These are phyloP conservation scores for Zygotorulaspora sp. DNA, from an alignment of 805 yeast species.

Conservation along the genomic window DNA sequence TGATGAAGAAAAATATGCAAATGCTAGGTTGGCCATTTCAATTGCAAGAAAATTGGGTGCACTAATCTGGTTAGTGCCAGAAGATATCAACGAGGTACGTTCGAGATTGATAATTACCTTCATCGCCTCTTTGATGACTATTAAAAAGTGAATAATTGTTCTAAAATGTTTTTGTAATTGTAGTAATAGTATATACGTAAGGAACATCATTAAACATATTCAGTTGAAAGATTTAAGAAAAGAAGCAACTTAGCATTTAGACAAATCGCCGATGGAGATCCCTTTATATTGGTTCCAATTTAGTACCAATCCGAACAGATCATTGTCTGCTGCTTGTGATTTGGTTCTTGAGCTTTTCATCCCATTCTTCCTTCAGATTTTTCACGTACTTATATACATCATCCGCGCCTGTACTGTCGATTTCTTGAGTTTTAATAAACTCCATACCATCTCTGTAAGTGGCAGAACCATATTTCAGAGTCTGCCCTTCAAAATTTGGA, in stretches of 20 bases:
- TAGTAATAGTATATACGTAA: background rate
- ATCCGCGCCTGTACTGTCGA: conserved; percentile 60
- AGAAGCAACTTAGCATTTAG: no score
- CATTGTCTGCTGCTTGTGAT: conserved; percentile 52
- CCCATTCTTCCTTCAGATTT: conserved; percentile 61
- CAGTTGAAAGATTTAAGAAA: background rate
- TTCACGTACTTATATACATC: conserved; percentile 67
- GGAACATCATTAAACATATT: background rate
- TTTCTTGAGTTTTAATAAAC: conserved; percentile 49
- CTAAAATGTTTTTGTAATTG: conserved; percentile 2
- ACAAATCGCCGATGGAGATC: no score
- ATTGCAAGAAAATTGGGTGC: conserved; percentile 98
- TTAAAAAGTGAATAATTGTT: conserved; percentile 33
- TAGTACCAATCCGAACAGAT: no score
- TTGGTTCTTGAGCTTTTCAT: conserved; percentile 65
- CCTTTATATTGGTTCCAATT: no score
- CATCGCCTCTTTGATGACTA: conserved; percentile 90
- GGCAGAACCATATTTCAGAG: conserved; percentile 69
- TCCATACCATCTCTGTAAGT: conserved; percentile 61
- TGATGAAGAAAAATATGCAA: conserved; percentile 85
- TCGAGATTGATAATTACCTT: conserved; percentile 89
- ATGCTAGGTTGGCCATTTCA: conserved; percentile 94
- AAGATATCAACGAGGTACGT: conserved; percentile 94
- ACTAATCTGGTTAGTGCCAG: conserved; percentile 99
- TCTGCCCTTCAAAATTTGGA: conserved; percentile 43